Evolutionary conservation across 305 asterid species (phyloP), one percentile per base, ranked within the genome.

Genomic region (Fraxinus albicans): DNA sequence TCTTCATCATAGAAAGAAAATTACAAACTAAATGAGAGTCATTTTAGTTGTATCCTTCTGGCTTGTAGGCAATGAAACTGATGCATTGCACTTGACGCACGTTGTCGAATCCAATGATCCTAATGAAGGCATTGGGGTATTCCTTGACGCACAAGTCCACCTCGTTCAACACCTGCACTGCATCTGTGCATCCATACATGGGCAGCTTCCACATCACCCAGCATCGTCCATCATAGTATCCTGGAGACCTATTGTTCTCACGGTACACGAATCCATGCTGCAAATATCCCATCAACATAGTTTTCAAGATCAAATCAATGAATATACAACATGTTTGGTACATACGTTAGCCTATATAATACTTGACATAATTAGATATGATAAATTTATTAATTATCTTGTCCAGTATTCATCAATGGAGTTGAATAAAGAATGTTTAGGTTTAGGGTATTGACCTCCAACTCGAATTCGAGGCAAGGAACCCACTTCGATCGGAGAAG

Each of bases 131-230:
- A 0, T 29, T 5, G 1, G 93, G 94, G 83, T 89, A 82, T 0
- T 6, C 84, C 60, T 83, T 86, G 83, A 34, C 76, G 79, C 31
- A 27, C 77, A 88, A 91, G 15, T 40, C 60, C 0, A 91, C 12
- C 86, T 91, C 91, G 12, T 63, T 76, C 75, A 89, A 0, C 76
- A 91, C 92, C 82, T 91, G 91, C 0, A 83, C 29, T 0, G 89
- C 65, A 10, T 91, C 94, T 0, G 86, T 91, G 91, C 92, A 89
- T 40, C 94, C 92, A 31, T 76, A 91, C 92, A 91, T 91, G 25
- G 91, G 92, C 47, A 91, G 53, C 89, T 91, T 91, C 94, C 92
- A 91, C 92, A 91, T 88, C 6, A 88, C 86, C 90, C 91, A 88
- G 85, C 85, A 88, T 23, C 90, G 82, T 0, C 91, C 87, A 25